Evolutionary conservation across 352 stramenopile genomes (phyloP), one percentile per base, ranked within the genome.

Genomic region (Phytophthora capsici): DNA sequence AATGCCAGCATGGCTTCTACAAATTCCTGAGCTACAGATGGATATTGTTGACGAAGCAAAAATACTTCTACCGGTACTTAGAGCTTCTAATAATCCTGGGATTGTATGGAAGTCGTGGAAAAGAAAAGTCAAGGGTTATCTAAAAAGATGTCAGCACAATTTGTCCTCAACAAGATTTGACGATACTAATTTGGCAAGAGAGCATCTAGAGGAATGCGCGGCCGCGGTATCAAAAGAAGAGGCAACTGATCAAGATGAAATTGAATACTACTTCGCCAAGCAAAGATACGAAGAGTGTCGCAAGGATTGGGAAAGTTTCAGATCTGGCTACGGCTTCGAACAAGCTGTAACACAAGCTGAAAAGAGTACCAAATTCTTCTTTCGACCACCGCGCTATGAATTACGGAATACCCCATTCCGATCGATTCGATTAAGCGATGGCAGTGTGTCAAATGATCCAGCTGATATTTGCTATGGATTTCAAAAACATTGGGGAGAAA

Each of bases 221-320:
- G 26, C 26, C 10, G 26, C 26, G 7, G 26, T 32, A 5, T 5
- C 26, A 2, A 32, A 32, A 32, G 26, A 32, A 32, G 7, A 32
- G 1, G 6, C 26, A 5, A 32, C 6, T 52, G 45, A 52, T 4
- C 45, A 52, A 37, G 45, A 6, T 8, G 25, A 37, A 7, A 22
- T 52, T 40, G 25, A 52, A 16, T 23, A 36, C 10, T 57, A 57
- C n/a, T 57, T 57, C 13, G 49, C 49, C 1, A 57, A 46, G 20
- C 7, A 49, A 9, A 17, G 22, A 5, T 63, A 63, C n/a, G 2
- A 37, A 16, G 16, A 20, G 7, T 41, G 55, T n/a, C 46, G 32
- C 6, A 23, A 63, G 9, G 44, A 49, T 7, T 53, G 41, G 28
- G 5, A 6, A 20, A 12, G 38, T 6, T 23, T 63, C 7, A 6